phyloP scores from a whole-genome alignment of 2,329 filamentous ascomycete genomes.

The Aspergillaceae sp. region DNA sequence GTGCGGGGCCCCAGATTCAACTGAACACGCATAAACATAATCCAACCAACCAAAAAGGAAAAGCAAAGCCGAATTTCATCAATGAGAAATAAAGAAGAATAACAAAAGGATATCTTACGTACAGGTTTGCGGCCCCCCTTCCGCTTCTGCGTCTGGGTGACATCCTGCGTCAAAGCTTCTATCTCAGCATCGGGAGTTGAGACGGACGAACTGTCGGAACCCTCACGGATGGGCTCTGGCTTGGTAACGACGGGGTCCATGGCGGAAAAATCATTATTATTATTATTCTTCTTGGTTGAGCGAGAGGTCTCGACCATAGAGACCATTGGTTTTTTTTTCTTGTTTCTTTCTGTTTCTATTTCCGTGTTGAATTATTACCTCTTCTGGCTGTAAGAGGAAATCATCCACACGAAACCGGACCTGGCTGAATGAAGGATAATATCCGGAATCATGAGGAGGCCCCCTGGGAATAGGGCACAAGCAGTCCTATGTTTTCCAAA shows the following conservation, averaged over 20 bases:
- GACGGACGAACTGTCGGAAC: slow-evolving; percentile 36
- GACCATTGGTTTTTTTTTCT: slow-evolving; percentile 28
- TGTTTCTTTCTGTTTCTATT: not conserved
- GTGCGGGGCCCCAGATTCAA: slow-evolving; percentile 24
- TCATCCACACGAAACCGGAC: slow-evolving; percentile 2
- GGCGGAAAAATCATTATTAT: slow-evolving; percentile 35
- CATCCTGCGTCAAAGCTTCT: slow-evolving; percentile 32
- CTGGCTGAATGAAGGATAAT: too few relatives aligned
- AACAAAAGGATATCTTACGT: slow-evolving; percentile 34
- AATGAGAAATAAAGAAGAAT: not conserved
- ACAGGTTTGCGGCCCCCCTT: slow-evolving; percentile 98
- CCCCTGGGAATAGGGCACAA: too few relatives aligned
- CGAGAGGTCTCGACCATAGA: slow-evolving; percentile 35
- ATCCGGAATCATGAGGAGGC: too few relatives aligned
- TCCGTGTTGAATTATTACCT: not conserved
- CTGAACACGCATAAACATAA: slow-evolving; percentile 2
- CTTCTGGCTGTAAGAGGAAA: too few relatives aligned
- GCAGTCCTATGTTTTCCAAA: too few relatives aligned
- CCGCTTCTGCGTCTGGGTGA: slow-evolving; percentile 63
- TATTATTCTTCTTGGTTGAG: slow-evolving; percentile 20
- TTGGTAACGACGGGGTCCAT: slow-evolving; percentile 36
- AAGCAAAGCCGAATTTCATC: not conserved
- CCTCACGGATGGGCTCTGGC: slow-evolving; percentile 33
- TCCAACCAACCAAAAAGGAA: slow-evolving; percentile 5
- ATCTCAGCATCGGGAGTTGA: slow-evolving; percentile 40